A percentile compares a stretch with the other conserved stretches of the same genome.
Evolutionary conservation across 1,139 yeast genomes (phyloP).

Genomic region (Ogataea hybrid): DNA sequence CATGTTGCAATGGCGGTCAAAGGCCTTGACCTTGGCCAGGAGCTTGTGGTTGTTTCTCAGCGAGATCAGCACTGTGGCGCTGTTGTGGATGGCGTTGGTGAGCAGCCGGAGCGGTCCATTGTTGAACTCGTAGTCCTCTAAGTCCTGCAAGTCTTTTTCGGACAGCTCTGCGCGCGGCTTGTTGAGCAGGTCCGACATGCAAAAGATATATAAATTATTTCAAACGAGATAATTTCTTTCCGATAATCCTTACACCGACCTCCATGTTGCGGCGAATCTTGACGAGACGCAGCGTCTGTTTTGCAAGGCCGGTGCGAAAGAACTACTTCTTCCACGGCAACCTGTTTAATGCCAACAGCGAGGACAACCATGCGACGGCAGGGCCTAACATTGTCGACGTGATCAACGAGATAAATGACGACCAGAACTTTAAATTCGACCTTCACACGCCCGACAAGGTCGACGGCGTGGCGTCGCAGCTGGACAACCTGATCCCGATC

Average conservation of each 20-base stretch:
- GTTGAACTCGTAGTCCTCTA: conserved; percentile 87
- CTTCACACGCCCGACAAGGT: conserved; percentile 12
- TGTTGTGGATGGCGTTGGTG: conserved; percentile 73
- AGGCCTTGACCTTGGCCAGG: conserved; percentile 87
- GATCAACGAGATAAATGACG: conserved; percentile 29
- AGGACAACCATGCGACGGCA: conserved; percentile 12
- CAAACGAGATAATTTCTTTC: background rate
- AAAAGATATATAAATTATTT: background rate
- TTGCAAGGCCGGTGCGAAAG: conserved; percentile 3
- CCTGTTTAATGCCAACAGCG: conserved; percentile 4
- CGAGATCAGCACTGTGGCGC: conserved; percentile 79
- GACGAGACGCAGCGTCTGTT: background rate
- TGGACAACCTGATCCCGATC: conserved; percentile 13
- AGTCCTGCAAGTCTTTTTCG: conserved; percentile 71
- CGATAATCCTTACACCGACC: conserved; percentile 8
- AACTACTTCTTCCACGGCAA: conserved; percentile 15
- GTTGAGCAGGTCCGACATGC: conserved; percentile 37
- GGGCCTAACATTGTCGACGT: conserved; percentile 30
- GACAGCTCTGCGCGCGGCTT: conserved; percentile 79
- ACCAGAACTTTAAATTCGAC: conserved; percentile 19
- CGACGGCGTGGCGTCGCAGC: conserved; percentile 13
- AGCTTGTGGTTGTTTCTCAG: conserved; percentile 92
- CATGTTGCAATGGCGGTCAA: conserved; percentile 94
- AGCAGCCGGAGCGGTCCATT: conserved; percentile 91
- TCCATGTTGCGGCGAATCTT: conserved; percentile 5